Percentiles rank a stretch among this genome's conserved stretches.
Conservation (phyloP, 345 rosid species). For the Euphorbia peplus region DNA sequence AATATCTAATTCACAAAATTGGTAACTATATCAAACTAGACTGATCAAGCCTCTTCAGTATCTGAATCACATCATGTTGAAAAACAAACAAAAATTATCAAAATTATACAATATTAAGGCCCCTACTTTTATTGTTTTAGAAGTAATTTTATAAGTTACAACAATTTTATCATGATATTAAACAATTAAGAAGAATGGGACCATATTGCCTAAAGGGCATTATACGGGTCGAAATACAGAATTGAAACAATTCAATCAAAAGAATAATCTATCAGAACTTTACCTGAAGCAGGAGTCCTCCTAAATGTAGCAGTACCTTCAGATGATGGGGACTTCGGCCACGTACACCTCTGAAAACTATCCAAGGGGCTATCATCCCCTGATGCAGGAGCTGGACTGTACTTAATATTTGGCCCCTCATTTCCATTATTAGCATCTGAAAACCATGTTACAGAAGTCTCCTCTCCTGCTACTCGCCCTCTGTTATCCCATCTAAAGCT, state of each 20-base stretch:
- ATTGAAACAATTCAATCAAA: constrained; percentile 9
- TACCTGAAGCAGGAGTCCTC: constrained; percentile 74
- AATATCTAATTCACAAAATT: neutral
- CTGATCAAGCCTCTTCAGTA: neutral
- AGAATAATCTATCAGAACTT: constrained; percentile 5
- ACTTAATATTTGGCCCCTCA: constrained; percentile 54
- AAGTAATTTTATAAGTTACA: neutral
- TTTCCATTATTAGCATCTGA: constrained; percentile 57
- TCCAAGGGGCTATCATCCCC: constrained; percentile 67
- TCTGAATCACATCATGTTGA: too few relatives aligned
- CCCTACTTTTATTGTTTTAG: neutral
- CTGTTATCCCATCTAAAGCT: constrained; percentile 94
- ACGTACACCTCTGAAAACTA: constrained; percentile 42
- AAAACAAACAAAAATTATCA: neutral
- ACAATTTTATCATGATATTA: neutral
- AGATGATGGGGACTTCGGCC: constrained; percentile 73
- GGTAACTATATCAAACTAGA: neutral
- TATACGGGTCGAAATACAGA: neutral
- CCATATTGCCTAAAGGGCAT: neutral
- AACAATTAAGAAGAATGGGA: neutral
- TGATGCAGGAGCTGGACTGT: constrained; percentile 54
- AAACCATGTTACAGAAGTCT: constrained; percentile 63
- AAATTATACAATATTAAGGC: too few relatives aligned
- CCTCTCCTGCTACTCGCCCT: constrained; percentile 97
- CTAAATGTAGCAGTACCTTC: constrained; percentile 35